phyloP scores from a whole-genome alignment of 805 yeast species.

The Kazachstania psychrophila region DNA sequence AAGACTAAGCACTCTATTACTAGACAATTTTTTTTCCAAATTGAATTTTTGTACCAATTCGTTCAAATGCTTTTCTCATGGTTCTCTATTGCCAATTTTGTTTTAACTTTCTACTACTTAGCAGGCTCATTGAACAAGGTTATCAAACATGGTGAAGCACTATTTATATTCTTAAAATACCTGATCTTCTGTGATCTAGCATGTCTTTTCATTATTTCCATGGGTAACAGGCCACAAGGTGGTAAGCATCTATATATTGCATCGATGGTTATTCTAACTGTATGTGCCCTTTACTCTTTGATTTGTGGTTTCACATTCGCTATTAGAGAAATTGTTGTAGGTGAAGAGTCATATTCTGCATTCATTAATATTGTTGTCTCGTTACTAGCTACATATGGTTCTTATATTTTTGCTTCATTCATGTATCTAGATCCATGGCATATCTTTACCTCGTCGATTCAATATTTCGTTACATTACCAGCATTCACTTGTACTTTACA shows the following conservation, averaged over 20 bases:
- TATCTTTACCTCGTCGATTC: slow-evolving; percentile 73
- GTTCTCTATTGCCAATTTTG: slow-evolving; percentile 88
- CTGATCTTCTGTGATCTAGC: slow-evolving; percentile 72
- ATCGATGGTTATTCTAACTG: slow-evolving; percentile 60
- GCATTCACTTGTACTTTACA: slow-evolving; percentile 87
- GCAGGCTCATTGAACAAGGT: slow-evolving; percentile 67
- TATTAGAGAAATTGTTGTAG: slow-evolving; percentile 39
- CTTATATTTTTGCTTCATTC: slow-evolving; percentile 73
- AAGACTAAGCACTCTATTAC: slow-evolving; percentile 69
- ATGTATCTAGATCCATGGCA: slow-evolving; percentile 96
- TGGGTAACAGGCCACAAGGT: slow-evolving; percentile 98
- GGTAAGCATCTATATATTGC: slow-evolving; percentile 68
- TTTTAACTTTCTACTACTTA: slow-evolving; percentile 82
- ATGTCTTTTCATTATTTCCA: slow-evolving; percentile 82
- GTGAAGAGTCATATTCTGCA: slow-evolving; percentile 35
- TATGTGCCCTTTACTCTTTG: slow-evolving; percentile 76
- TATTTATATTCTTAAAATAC: slow-evolving; percentile 81
- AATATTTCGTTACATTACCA: slow-evolving; percentile 83
- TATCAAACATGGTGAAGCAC: slow-evolving; percentile 64
- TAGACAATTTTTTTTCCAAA: slow-evolving; percentile 73
- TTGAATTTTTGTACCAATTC: slow-evolving; percentile 86
- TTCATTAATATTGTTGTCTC: slow-evolving; percentile 77
- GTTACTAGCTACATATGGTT: slow-evolving; percentile 81
- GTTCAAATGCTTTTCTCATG: slow-evolving; percentile 74
- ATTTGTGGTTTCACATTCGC: slow-evolving; percentile 79